A percentile compares a stretch with the other conserved stretches of the same genome.
phyloP scores from a whole-genome alignment of 257 asterid genomes.

The Petunia secreta region DNA sequence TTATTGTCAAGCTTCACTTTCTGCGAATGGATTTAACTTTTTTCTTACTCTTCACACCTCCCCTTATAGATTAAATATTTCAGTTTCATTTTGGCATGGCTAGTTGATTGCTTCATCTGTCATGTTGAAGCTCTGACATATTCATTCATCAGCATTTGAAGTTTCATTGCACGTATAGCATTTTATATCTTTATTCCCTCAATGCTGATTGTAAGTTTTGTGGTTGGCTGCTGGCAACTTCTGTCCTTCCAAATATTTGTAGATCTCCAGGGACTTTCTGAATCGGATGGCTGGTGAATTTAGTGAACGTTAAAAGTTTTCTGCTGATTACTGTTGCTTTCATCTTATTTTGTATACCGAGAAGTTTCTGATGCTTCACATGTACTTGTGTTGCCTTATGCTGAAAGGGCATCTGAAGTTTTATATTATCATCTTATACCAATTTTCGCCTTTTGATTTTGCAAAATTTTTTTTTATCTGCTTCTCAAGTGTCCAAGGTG shows the following conservation, averaged over 20 bases:
- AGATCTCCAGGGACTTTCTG: not conserved
- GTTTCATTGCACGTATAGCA: not conserved
- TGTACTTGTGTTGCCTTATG: not conserved
- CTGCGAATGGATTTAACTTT: not conserved
- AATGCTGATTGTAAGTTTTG: not conserved
- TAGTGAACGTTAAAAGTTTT: not conserved
- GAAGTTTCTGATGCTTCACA: not conserved
- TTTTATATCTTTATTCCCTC: not conserved
- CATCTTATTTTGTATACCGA: not conserved
- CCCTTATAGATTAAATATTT: not conserved
- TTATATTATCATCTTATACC: not conserved
- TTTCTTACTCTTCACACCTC: not conserved
- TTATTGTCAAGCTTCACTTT: conserved; percentile 2
- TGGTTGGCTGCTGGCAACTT: not conserved
- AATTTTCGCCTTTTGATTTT: not conserved
- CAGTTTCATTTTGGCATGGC: conserved; percentile 19
- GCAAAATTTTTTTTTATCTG: not conserved
- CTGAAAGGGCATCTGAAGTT: not conserved
- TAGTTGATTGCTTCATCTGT: not conserved
- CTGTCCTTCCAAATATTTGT: not conserved
- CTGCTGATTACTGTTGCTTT: conserved; percentile 9
- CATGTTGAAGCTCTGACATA: conserved; percentile 3
- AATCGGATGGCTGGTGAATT: not conserved
- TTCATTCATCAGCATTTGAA: conserved; percentile 14
- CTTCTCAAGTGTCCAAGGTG: not conserved